A percentile compares a stretch with the other conserved stretches of the same genome.
Conservation (phyloP, 768 basidiomycete genomes). For the Gymnopilus dilepis region DNA sequence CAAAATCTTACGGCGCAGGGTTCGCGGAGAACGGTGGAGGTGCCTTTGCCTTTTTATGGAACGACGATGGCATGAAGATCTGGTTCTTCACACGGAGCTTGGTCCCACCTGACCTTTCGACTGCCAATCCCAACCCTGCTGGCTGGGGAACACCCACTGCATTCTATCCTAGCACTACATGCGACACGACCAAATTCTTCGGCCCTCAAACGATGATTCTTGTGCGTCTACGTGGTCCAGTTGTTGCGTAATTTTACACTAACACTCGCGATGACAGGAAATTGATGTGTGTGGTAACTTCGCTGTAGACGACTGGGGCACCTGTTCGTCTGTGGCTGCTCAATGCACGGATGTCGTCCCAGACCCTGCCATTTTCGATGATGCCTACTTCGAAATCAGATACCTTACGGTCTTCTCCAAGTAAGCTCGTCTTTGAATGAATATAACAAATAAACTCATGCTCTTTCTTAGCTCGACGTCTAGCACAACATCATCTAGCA, state of each 20-base stretch:
- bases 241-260: neutral
- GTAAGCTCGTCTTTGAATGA: neutral
- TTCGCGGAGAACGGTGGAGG: conserved; percentile 11
- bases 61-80: conserved; percentile 13
- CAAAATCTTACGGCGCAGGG: neutral
- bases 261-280: conserved; percentile 1
- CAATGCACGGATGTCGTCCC: conserved; percentile 14
- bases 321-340: conserved; percentile 11
- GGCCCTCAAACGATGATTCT: conserved; percentile 15
- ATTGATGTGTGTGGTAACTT: conserved; percentile 17
- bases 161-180: conserved; percentile 9
- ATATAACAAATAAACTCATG: neutral
- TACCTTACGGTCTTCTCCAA: conserved; percentile 15
- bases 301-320: conserved; percentile 9
- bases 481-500: too few relatives aligned
- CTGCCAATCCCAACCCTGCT: conserved; percentile 8
- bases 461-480: neutral
- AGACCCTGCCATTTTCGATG: neutral
- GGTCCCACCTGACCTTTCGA: conserved; percentile 3
- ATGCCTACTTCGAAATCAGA: conserved; percentile 17
- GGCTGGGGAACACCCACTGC: conserved; percentile 10
- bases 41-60: conserved; percentile 12
- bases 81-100: conserved; percentile 10
- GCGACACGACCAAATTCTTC: conserved; percentile 10
- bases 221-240: neutral